A percentile compares a stretch with the other conserved stretches of the same genome.
phyloP scores from a whole-genome alignment of 345 rosid genomes.

The Arabidopsis suecica region DNA sequence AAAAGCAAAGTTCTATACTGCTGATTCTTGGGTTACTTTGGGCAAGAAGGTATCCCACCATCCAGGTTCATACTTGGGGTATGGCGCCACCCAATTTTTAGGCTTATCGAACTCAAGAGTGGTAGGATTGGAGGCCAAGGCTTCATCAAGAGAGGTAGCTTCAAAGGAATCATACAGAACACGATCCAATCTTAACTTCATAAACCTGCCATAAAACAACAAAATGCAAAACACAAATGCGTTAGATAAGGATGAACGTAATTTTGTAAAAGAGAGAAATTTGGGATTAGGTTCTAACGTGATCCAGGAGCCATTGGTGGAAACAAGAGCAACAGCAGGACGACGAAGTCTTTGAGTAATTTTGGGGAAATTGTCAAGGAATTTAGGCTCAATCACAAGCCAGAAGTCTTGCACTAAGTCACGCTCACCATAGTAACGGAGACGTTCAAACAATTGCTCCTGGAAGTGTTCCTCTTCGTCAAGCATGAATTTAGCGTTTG shows the following conservation, averaged over 20 bases:
- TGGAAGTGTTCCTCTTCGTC: conserved; percentile 97
- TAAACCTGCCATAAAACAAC: conserved; percentile 60
- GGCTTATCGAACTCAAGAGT: conserved; percentile 77
- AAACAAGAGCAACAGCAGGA: conserved; percentile 96
- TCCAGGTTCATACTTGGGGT: conserved; percentile 84
- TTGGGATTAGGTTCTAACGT: conserved; percentile 57
- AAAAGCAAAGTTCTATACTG: conserved; percentile 49
- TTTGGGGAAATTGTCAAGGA: conserved; percentile 83
- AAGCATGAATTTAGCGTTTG: conserved; percentile 94
- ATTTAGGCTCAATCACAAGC: conserved; percentile 94
- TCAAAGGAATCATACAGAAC: conserved; percentile 79
- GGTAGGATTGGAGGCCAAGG: conserved; percentile 75
- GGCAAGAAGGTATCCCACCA: conserved; percentile 97
- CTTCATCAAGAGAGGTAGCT: conserved; percentile 74
- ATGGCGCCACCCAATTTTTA: conserved; percentile 90
- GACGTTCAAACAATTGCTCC: conserved; percentile 85
- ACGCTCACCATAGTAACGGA: conserved; percentile 70
- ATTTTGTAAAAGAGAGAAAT: background rate
- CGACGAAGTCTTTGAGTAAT: conserved; percentile 77
- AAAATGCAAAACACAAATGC: background rate
- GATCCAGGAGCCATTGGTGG: conserved; percentile 93
- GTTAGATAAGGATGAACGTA: background rate
- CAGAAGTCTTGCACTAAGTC: conserved; percentile 76
- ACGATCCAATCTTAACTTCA: conserved; percentile 95
- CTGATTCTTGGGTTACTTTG: conserved; percentile 52